phyloP scores from a whole-genome alignment of 2,329 filamentous ascomycete species.

The Aspergillus oerlinghausenensis region DNA sequence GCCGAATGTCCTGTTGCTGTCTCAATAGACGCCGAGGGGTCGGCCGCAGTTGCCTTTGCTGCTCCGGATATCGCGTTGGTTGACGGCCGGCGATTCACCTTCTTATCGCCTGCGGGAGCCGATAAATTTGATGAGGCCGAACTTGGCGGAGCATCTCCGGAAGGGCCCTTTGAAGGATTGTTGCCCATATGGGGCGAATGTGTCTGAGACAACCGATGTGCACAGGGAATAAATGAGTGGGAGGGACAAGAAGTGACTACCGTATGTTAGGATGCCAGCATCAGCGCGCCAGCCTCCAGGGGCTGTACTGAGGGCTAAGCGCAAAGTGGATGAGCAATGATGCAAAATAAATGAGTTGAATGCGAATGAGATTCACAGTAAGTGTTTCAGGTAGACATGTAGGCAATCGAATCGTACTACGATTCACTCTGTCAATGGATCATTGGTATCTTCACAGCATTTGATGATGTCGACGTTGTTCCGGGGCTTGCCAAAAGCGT shows the following conservation, averaged over 20 bases:
- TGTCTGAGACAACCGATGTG: slow-evolving; percentile 5
- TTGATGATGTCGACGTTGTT: slow-evolving; percentile 16
- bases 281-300: slow-evolving; percentile 15
- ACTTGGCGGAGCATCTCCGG: slow-evolving; percentile 25
- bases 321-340: neutral
- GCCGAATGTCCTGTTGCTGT: slow-evolving; percentile 39
- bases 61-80: slow-evolving; percentile 35
- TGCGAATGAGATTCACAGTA: neutral
- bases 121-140: slow-evolving; percentile 22
- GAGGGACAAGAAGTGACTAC: slow-evolving; percentile 3
- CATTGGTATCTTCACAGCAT: neutral
- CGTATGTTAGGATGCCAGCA: slow-evolving; percentile 19
- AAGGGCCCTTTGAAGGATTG: slow-evolving; percentile 43
- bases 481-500: slow-evolving; percentile 9
- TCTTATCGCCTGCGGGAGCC: slow-evolving; percentile 30
- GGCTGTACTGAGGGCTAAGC: slow-evolving; percentile 7
- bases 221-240: slow-evolving; percentile 4
- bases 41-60: slow-evolving; percentile 38
- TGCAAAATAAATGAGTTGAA: neutral
- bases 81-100: slow-evolving; percentile 38
- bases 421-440: neutral
- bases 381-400: neutral
- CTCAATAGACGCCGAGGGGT: slow-evolving; percentile 41
- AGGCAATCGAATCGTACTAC: neutral
- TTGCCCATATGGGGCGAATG: slow-evolving; percentile 42